Evolutionary conservation across 2,329 filamentous ascomycete genomes (phyloP), one percentile per base, ranked within the genome.

Genomic region (Trichothecium sympodiale): DNA sequence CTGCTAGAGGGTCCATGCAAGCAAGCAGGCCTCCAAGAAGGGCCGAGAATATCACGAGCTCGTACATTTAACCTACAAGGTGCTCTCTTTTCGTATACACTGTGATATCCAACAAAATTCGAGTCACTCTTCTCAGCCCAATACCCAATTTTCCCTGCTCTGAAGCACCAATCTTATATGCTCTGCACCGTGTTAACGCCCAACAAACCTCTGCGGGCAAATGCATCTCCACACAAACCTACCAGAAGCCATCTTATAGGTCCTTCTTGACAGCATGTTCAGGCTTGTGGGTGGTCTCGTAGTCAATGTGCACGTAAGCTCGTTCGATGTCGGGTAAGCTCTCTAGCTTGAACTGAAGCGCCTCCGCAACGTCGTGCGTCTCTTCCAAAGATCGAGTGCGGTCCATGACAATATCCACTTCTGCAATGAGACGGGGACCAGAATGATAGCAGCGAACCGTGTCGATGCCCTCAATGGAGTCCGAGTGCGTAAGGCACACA

Each of bases 381-480:
- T 79, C 78, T 42, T 74, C 69, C 13, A 98, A 71, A 2, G 77
- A 75, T 37, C 79, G 73, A 1, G 75, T 65, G 0, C 80, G 75
- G 46, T 88, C 77, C 86, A 96, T 94, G 50, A 96, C 89, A 37
- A 96, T 78, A 54, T 98, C 91, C 27, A 96, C 86, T 65, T 98
- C 91, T 46, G 93, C 88, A 45, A 96, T 87, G 31, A 95, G 74
- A 15, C 89, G 74, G 1, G 88, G 77, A 0, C 89, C 89, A 6
- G 80, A 85, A 60, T 95, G 88, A 61, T 94, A 96, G 1, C 88
- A 86, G 35, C 91, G 77, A 4, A 96, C 91, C 2, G 91, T 98
- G 57, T 98, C 91, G 54, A 98, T 93, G 48, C 85, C 83, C 37
- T 69, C 70, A 53, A 98, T 85, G 25, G 70, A 60, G 1, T 83